Conservation (phyloP, 352 stramenopile genomes). For the Peronosclerospora sorghi region DNA sequence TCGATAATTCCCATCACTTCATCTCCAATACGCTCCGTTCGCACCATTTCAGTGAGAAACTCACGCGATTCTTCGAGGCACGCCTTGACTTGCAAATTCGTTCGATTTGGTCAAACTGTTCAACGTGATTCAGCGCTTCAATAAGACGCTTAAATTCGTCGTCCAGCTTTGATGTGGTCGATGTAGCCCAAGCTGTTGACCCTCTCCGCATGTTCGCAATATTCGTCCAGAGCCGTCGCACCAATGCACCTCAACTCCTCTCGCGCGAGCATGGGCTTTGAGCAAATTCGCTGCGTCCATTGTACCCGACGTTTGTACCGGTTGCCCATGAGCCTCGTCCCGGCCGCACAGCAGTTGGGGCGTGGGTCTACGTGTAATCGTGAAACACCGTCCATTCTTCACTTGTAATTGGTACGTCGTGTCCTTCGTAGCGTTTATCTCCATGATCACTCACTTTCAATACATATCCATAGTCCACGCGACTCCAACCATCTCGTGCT, state of each 20-base stretch:
- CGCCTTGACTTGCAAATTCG: conserved; percentile 91
- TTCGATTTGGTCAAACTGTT: conserved; percentile 95
- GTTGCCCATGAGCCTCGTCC: too few species aligned
- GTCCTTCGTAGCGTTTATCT: too few species aligned
- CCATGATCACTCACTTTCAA: too few species aligned
- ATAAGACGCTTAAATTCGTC: conserved; percentile 92
- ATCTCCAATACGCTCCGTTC: conserved; percentile 88
- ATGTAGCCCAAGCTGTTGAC: conserved; percentile 86
- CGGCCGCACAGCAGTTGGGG: too few species aligned
- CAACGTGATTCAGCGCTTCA: conserved; percentile 87
- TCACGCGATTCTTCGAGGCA: conserved; percentile 88
- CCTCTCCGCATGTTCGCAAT: too few species aligned
- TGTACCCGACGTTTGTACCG: conserved; percentile 91
- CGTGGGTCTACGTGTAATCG: too few species aligned
- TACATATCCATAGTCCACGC: too few species aligned
- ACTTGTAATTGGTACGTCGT: too few species aligned
- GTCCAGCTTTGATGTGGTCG: conserved; percentile 88
- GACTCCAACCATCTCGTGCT: too few species aligned
- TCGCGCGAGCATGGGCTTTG: conserved; percentile 79
- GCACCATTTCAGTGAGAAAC: conserved; percentile 91
- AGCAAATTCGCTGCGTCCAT: conserved; percentile 92
- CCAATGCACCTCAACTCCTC: too few species aligned
- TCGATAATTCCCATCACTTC: conserved; percentile 89
- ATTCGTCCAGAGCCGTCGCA: too few species aligned
- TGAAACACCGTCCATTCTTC: too few species aligned